Evolutionary conservation across 2,329 filamentous ascomycete species (phyloP).

Genomic region (Microcyclosporella mali): DNA sequence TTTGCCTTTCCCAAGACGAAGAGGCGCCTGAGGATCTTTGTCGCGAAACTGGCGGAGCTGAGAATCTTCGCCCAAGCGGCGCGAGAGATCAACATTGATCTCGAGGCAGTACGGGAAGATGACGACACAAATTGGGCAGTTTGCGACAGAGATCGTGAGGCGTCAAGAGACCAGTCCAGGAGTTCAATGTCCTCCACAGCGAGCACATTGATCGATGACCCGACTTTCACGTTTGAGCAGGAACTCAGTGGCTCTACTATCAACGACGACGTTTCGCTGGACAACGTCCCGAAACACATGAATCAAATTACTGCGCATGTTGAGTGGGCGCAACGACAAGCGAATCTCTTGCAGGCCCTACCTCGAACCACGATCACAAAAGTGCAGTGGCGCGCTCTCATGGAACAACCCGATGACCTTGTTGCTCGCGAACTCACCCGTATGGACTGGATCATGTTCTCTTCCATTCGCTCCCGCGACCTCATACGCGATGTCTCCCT

Average conservation of each 20-base stretch:
- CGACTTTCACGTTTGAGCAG: conserved; percentile 24
- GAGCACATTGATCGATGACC: conserved; percentile 32
- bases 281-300: conserved; percentile 29
- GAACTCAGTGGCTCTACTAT: conserved; percentile 27
- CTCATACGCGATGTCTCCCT: conserved; percentile 86
- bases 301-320: conserved; percentile 56
- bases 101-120: conserved; percentile 73
- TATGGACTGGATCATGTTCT: conserved; percentile 98
- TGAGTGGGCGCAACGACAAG: conserved; percentile 76
- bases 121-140: conserved; percentile 93
- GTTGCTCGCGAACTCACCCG: conserved; percentile 87
- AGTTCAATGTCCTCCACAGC: conserved; percentile 29
- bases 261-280: conserved; percentile 18
- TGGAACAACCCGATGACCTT: conserved; percentile 76
- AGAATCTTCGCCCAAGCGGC: conserved; percentile 79
- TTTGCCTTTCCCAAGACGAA: conserved; percentile 75
- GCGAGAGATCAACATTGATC: conserved; percentile 72
- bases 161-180: conserved; percentile 32
- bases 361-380: conserved; percentile 70
- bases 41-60: conserved; percentile 65
- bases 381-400: conserved; percentile 80
- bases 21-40: conserved; percentile 67
- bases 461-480: conserved; percentile 85
- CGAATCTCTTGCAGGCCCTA: conserved; percentile 63
- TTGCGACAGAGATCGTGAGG: conserved; percentile 58